Base-by-base conservation (phyloP, 441 rosid genomes). In the Bocquillonia castaneifolia region DNA sequence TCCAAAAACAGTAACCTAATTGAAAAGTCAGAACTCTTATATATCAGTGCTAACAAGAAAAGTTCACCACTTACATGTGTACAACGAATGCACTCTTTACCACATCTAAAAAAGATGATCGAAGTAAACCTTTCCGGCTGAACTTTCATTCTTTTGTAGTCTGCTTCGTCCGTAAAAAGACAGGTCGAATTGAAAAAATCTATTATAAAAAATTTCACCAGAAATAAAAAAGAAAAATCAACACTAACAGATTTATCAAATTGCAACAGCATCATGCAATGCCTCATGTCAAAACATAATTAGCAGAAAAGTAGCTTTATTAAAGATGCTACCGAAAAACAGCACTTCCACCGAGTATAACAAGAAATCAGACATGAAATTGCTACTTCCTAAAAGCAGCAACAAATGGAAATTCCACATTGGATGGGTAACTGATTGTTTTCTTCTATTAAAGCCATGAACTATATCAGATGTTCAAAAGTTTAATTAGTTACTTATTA, bases 161-260 rank as follows among this genome's bases (percentile, higher is more conserved):
- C 91, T 74, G 81, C 93, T 81, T 88, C 82, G 70, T 86, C 69
- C 88, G 66, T 76, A 80, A 80, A 84, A 84, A 78, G 82, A 78
- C 77, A 74, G 78, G 92, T 78, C 12, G 89, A 79, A 79, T 78
- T 80, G 83, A 77, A 78, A 83, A 82, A 81, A 85, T 83, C 88
- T 87, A 89, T 72, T 81, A 76, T 74, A 71, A 71, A 72, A 74
- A 80, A 76, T 72, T 78, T 82, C 83, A 78, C 82, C 82, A 82
- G 32, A 73, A 57, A 70, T 13, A 18, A 29, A 32, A 15, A 72
- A 76, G 26, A 80, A 75, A 80, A 72, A 79, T 76, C 74, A 78
- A 73, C 66, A 78, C 77, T 63, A 71, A 72, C 50, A 68, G 54
- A 67, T 72, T 71, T 59, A 76, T 78, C 66, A 61, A 42, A 66